Conservation (phyloP, 352 stramenopile species). For the Phytophthora aleatoria region DNA sequence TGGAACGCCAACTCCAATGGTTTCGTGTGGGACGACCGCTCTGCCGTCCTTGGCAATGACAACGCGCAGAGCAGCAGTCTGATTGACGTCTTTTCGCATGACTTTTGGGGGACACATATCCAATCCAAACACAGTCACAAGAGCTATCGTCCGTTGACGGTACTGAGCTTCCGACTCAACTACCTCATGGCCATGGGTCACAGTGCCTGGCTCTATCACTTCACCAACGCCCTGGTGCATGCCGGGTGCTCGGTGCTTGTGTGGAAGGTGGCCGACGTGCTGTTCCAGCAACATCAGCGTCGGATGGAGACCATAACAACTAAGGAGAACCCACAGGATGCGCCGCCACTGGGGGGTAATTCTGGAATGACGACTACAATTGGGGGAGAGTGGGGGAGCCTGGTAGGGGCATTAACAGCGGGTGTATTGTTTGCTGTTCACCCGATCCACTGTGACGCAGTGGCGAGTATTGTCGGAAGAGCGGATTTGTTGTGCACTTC, state of each 20-base stretch:
- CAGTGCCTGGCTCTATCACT: conserved; percentile 67
- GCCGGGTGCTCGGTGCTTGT: conserved; percentile 61
- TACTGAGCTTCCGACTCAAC: conserved; percentile 79
- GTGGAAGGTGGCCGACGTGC: conserved; percentile 43
- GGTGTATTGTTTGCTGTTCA: conserved; percentile 92
- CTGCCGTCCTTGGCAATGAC: conserved; percentile 69
- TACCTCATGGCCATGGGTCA: conserved; percentile 49
- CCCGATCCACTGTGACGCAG: conserved; percentile 89
- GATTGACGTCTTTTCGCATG: conserved; percentile 66
- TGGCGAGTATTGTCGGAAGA: conserved; percentile 91
- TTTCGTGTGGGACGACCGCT: conserved; percentile 92
- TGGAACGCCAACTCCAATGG: conserved; percentile 58
- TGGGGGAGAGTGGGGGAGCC: neutral
- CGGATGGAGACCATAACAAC: neutral
- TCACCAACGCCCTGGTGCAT: conserved; percentile 80
- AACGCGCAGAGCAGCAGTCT: conserved; percentile 53
- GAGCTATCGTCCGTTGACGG: conserved; percentile 86
- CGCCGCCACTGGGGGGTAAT: neutral
- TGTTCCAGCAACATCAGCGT: conserved; percentile 34
- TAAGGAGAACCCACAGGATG: conserved; percentile 29
- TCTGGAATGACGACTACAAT: neutral
- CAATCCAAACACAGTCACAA: conserved; percentile 73
- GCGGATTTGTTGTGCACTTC: conserved; percentile 88
- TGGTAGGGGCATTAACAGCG: conserved; percentile 26
- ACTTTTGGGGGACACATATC: conserved; percentile 90